Evolutionary conservation across 2,329 filamentous ascomycete genomes (phyloP), one percentile per base, ranked within the genome.

Genomic region (Rutstroemia sydowiana): DNA sequence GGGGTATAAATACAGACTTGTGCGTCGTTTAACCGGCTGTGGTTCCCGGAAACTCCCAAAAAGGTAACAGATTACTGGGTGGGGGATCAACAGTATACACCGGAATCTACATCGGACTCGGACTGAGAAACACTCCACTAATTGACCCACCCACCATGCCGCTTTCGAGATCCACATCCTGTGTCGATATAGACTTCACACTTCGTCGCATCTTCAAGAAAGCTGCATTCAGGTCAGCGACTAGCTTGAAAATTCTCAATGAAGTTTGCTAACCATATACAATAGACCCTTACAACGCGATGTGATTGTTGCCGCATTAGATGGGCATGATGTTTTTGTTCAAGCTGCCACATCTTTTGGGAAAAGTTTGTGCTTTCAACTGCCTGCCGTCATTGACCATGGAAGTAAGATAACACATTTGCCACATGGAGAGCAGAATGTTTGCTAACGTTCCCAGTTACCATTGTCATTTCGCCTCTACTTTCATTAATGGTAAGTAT

Each of bases 291-390:
- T 87, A 34, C 92, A 96, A 66, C 82, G 88, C 54, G 90, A 97
- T 63, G 90, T 96, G 52, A 92, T 97, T 51, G 75, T 78, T 53
- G 87, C 88, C 7, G 87, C 88, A 2, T 75, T 96, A 8, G 81
- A 86, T 51, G 86, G 88, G 14, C 77, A 91, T 57, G 92, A 97
- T 83, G 86, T 97, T 40, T 96, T 95, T 65, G 78, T 97, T 1
- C 92, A 96, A 69, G 92, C 92, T 43, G 87, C 87, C 50, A 91
- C 87, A 3, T 88, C 85, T 9, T 96, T 96, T 67, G 92, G 91
- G 39, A 96, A 96, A 69, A 95, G 88, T 64, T 69, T 96, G 48
- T 96, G 92, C 71, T 96, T 92, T 66, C 91, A 96, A 67, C 76
- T 96, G 1, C 91, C 91, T 8, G 91, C 91, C 21, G 83, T 96